Conservation (phyloP, 371 early-diverging fungal genomes). For the Vairimorpha ceranae region DNA sequence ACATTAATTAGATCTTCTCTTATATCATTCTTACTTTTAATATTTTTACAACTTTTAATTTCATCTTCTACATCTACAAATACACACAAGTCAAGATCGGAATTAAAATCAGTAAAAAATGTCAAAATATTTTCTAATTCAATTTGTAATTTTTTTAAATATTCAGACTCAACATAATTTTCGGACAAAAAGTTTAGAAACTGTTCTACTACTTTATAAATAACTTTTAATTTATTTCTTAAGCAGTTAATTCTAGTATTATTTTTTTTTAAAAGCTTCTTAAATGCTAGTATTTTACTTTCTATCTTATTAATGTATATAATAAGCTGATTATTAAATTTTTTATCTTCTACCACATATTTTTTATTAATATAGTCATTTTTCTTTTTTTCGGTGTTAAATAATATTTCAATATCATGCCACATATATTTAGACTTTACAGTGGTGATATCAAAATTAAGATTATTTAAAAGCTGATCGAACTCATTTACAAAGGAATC, state of each 20-base stretch:
- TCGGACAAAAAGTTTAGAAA: constrained; percentile 24
- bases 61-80: not conserved
- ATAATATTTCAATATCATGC: constrained; percentile 40
- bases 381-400: constrained; percentile 8
- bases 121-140: not conserved
- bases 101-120: not conserved
- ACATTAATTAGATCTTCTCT: not conserved
- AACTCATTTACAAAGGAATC: constrained; percentile 36
- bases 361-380: constrained; percentile 5
- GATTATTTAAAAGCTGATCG: constrained; percentile 3
- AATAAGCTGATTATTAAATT: constrained; percentile 30
- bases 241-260: constrained; percentile 1
- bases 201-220: not conserved
- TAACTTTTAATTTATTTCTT: not conserved
- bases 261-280: not conserved
- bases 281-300: not conserved
- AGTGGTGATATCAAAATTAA: constrained; percentile 15
- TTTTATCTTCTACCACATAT: not conserved
- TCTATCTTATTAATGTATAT: constrained; percentile 7
- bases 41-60: not conserved
- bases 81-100: not conserved
- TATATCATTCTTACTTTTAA: not conserved
- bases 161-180: constrained; percentile 41
- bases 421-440: constrained; percentile 28
- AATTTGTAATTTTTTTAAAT: constrained; percentile 13